Evolutionary conservation across 495 filamentous ascomycete genomes (phyloP).

Genomic region (Aspergillus asperescens): DNA sequence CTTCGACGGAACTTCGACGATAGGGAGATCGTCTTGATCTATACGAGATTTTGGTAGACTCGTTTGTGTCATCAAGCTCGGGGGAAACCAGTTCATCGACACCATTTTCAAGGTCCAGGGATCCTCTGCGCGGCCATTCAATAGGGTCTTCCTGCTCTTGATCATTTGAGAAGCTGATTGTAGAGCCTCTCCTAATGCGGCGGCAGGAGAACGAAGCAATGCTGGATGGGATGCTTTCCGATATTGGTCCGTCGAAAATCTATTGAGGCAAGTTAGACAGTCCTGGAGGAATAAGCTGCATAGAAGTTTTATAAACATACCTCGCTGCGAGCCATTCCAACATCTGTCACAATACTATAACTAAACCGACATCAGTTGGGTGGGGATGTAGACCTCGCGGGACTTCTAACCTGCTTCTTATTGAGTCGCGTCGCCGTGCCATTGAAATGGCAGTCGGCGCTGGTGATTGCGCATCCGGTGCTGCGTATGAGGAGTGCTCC

Average conservation of each 20-base stretch:
- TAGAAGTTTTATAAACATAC: slow-evolving; percentile 45
- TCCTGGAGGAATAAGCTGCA: not conserved
- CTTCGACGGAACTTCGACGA: slow-evolving; percentile 58
- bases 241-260: slow-evolving; percentile 90
- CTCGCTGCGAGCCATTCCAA: slow-evolving; percentile 99
- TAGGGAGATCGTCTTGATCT: slow-evolving; percentile 52
- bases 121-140: slow-evolving; percentile 49
- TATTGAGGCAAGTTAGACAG: slow-evolving; percentile 33
- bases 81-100: slow-evolving; percentile 44
- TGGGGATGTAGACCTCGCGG: not conserved
- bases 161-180: slow-evolving; percentile 85
- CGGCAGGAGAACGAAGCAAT: slow-evolving; percentile 82
- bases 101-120: slow-evolving; percentile 49
- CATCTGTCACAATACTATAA: slow-evolving; percentile 81
- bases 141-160: slow-evolving; percentile 53
- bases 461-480: slow-evolving; percentile 18
- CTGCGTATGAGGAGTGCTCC: slow-evolving; percentile 24
- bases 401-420: slow-evolving; percentile 60
- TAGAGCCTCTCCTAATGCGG: slow-evolving; percentile 67
- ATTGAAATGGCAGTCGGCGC: slow-evolving; percentile 26
- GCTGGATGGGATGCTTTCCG: slow-evolving; percentile 90
- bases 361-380: slow-evolving; percentile 31
- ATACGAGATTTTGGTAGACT: slow-evolving; percentile 32
- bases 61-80: slow-evolving; percentile 27
- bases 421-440: slow-evolving; percentile 55